Percentiles rank a stretch among this genome's conserved stretches.
These are phyloP conservation scores for Neofusicoccum sp. DNA, from an alignment of 2,329 filamentous ascomycete species.

Conservation along the genomic window DNA sequence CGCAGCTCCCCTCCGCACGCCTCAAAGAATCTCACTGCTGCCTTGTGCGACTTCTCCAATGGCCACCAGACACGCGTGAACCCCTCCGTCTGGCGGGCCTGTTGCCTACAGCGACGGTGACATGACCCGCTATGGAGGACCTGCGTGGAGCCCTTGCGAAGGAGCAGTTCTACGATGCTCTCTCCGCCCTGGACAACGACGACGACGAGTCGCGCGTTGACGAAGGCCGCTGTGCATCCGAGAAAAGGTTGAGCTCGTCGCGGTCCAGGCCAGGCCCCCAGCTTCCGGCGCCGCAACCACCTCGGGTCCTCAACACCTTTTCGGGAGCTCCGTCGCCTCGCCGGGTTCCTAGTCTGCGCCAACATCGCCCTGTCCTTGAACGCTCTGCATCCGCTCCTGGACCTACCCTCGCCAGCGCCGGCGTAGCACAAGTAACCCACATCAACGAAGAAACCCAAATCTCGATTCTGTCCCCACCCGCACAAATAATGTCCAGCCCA, in stretches of 20 bases:
- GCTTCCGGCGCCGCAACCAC: background rate
- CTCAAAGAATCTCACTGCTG: background rate
- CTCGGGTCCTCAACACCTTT: background rate
- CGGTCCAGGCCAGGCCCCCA: background rate
- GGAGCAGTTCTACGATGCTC: conserved; percentile 23
- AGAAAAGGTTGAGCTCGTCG: conserved; percentile 18
- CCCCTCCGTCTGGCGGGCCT: background rate
- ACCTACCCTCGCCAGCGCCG: too few species aligned
- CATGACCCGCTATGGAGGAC: background rate
- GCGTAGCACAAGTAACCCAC: background rate
- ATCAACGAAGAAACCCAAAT: background rate
- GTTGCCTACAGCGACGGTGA: background rate
- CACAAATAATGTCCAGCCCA: background rate
- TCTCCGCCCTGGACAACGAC: conserved; percentile 23
- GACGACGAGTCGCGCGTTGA: conserved; percentile 23
- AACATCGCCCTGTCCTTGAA: background rate
- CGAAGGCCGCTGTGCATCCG: conserved; percentile 23
- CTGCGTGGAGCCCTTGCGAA: conserved; percentile 20
- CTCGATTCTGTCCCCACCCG: background rate
- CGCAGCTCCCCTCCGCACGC: too few species aligned
- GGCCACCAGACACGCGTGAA: background rate
- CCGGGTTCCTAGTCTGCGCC: background rate
- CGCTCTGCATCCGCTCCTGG: background rate
- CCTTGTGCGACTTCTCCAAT: background rate
- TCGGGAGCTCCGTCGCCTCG: background rate